A percentile compares a stretch with the other conserved stretches of the same genome.
phyloP scores from a whole-genome alignment of 306 rosid species.

The Rosa lucieae region DNA sequence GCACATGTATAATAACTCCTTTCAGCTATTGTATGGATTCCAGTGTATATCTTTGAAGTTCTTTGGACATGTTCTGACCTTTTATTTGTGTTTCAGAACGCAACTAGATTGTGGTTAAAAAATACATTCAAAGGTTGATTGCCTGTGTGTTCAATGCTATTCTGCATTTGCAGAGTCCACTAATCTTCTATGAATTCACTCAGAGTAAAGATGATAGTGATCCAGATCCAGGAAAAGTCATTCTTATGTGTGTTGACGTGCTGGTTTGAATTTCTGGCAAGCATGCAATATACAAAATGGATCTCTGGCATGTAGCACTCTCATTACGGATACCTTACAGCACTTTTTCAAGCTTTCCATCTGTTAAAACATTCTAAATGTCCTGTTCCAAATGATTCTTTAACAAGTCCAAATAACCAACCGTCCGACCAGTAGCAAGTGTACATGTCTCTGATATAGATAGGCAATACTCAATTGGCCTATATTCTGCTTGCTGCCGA shows the following conservation, averaged over 20 bases:
- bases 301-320: constrained; percentile 69
- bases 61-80: constrained; percentile 23
- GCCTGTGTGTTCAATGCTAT: constrained; percentile 64
- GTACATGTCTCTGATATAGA: constrained; percentile 33
- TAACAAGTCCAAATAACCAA: constrained; percentile 33
- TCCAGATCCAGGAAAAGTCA: constrained; percentile 84
- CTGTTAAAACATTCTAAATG: constrained; percentile 50
- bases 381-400: constrained; percentile 34
- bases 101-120: constrained; percentile 72
- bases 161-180: constrained; percentile 69
- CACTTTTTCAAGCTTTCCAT: constrained; percentile 67
- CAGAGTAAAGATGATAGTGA: constrained; percentile 30
- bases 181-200: constrained; percentile 48
- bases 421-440: constrained; percentile 38
- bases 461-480: constrained; percentile 25
- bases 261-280: constrained; percentile 71
- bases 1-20: background rate
- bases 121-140: constrained; percentile 65
- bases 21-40: background rate
- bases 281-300: constrained; percentile 61
- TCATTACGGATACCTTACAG: constrained; percentile 67
- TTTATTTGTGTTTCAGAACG: constrained; percentile 49
- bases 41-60: background rate
- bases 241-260: constrained; percentile 92
- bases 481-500: constrained; percentile 78